Conservation (phyloP, 2,329 filamentous ascomycete genomes). For the Aspergillus tanneri region DNA sequence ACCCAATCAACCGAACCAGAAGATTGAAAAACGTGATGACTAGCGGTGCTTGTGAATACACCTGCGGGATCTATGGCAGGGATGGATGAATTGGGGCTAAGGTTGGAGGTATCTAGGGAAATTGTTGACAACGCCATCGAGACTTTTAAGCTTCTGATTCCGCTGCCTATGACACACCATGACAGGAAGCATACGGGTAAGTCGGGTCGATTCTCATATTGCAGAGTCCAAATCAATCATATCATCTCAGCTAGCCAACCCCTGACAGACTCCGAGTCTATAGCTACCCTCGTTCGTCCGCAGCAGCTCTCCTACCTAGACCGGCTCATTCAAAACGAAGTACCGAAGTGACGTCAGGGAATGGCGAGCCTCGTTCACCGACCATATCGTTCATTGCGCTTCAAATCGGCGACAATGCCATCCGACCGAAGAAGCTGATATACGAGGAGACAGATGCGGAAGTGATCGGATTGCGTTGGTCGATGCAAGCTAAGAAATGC, state of each 20-base stretch:
- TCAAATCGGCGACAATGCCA: conserved; percentile 64
- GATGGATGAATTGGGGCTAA: conserved; percentile 7
- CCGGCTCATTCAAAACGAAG: conserved; percentile 81
- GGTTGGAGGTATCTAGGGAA: conserved; percentile 55
- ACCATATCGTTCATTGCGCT: conserved; percentile 77
- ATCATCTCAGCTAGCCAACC: conserved; percentile 5
- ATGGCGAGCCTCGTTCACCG: conserved; percentile 68
- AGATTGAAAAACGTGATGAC: conserved; percentile 61
- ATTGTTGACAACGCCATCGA: conserved; percentile 74
- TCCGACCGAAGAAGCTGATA: conserved; percentile 40
- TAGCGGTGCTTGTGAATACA: too few relatives aligned
- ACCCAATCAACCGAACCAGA: conserved; percentile 32
- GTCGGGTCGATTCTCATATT: too few relatives aligned
- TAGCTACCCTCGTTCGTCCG: conserved; percentile 82
- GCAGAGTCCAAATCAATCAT: too few relatives aligned
- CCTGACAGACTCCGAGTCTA: conserved; percentile 65
- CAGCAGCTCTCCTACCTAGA: conserved; percentile 90
- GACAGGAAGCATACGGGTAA: conserved; percentile 57
- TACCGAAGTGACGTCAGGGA: conserved; percentile 64
- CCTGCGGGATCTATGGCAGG: too few relatives aligned
- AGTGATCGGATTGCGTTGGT: conserved; percentile 24
- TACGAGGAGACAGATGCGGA: conserved; percentile 45
- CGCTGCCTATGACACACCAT: conserved; percentile 63
- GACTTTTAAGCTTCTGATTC: conserved; percentile 79
- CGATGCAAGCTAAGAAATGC: conserved; percentile 36